phyloP scores from a whole-genome alignment of 257 asterid species.

The Solanum sejunctum region DNA sequence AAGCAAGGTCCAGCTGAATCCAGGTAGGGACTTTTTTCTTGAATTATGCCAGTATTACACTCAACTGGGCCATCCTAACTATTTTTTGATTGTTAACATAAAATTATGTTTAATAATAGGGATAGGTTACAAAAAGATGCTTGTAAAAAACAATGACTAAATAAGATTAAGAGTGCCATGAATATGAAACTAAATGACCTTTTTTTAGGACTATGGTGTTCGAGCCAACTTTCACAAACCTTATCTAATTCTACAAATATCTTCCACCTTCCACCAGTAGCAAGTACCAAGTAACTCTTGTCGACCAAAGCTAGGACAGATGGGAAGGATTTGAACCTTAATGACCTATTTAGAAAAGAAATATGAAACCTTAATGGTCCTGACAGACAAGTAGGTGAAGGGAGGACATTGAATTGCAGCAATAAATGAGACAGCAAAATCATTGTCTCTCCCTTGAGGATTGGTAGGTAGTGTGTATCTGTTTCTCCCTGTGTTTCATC shows the following conservation, averaged over 20 bases:
- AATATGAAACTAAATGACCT: slow-evolving; percentile 12
- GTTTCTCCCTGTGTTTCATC: not conserved
- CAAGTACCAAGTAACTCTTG: no score
- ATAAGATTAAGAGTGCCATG: not conserved
- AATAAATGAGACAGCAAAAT: slow-evolving; percentile 26
- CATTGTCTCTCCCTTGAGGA: not conserved
- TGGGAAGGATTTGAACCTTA: slow-evolving; percentile 1
- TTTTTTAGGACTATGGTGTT: no score
- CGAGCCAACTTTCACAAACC: no score
- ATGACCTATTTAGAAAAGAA: not conserved
- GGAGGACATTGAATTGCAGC: slow-evolving; percentile 25
- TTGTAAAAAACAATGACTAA: not conserved
- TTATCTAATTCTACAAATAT: no score
- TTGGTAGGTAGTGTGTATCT: not conserved
- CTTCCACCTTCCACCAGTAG: no score
- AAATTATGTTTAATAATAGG: not conserved
- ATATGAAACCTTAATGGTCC: slow-evolving; percentile 16
- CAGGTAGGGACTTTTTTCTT: not conserved
- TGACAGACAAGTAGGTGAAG: slow-evolving; percentile 46
- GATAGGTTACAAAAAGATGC: not conserved
- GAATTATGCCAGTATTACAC: not conserved
- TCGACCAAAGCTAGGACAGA: no score
- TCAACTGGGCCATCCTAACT: not conserved
- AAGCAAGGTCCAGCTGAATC: not conserved
- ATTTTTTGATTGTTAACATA: not conserved